Evolutionary conservation across 441 rosid species (phyloP).

Genomic region (Pelargonium citronellum): DNA sequence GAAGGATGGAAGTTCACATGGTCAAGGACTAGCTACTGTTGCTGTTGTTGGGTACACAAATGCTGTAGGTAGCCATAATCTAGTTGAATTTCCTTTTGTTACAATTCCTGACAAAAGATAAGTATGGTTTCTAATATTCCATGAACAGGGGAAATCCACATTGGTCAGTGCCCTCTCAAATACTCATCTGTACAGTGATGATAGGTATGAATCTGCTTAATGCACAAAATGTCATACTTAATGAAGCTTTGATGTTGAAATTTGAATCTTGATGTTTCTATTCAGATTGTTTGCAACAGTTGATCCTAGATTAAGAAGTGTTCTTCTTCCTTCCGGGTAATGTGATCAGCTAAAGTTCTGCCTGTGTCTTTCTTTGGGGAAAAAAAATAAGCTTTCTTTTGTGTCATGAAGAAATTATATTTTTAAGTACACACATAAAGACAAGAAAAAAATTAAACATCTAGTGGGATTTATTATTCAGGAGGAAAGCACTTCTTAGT

Average conservation of each 20-base stretch:
- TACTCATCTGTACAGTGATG: slow-evolving; percentile 70
- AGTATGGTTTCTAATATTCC: slow-evolving; percentile 7
- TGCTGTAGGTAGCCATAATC: slow-evolving; percentile 56
- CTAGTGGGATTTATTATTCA: slow-evolving; percentile 25
- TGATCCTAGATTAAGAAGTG: slow-evolving; percentile 69
- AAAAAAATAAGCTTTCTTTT: not conserved
- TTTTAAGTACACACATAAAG: not conserved
- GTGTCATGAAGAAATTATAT: not conserved
- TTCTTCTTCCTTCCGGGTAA: slow-evolving; percentile 72
- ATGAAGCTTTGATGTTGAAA: slow-evolving; percentile 7
- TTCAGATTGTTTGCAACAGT: slow-evolving; percentile 78
- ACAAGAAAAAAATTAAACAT: not conserved
- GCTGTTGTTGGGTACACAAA: slow-evolving; percentile 96
- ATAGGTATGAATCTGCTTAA: slow-evolving; percentile 43
- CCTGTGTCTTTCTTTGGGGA: slow-evolving; percentile 3
- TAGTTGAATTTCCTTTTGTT: slow-evolving; percentile 13
- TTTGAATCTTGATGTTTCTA: slow-evolving; percentile 7
- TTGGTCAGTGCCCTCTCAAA: slow-evolving; percentile 62
- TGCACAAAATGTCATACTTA: slow-evolving; percentile 4
- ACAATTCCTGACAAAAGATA: not conserved
- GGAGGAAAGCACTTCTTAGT: slow-evolving; percentile 77
- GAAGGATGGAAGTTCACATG: slow-evolving; percentile 47
- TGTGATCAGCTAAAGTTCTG: slow-evolving; percentile 9
- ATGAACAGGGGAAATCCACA: slow-evolving; percentile 78
- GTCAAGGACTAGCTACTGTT: slow-evolving; percentile 56